These are phyloP conservation scores for Sporothrix variecibatus DNA, from an alignment of 2,329 filamentous ascomycete species.

Conservation along the genomic window DNA sequence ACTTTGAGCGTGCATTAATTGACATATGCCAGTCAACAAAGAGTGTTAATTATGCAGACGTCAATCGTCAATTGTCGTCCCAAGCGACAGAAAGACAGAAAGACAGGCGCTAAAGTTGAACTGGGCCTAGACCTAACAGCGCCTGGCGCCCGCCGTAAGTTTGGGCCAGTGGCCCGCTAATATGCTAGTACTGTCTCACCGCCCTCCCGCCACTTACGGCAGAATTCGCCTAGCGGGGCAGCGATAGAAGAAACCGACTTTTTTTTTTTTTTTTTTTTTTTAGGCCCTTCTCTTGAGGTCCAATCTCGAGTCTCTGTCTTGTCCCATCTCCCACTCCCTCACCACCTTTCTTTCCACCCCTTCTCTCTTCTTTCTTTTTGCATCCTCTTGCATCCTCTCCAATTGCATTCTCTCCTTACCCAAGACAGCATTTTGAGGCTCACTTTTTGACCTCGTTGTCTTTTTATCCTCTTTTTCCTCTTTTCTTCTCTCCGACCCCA, in stretches of 20 bases:
- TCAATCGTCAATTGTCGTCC: not conserved
- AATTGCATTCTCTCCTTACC: not conserved
- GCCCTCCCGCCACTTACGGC: conserved; percentile 21
- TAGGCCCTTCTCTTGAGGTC: not conserved
- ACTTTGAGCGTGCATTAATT: too few relatives aligned
- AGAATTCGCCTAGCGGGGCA: conserved; percentile 18
- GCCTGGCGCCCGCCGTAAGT: not conserved
- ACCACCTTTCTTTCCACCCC: not conserved
- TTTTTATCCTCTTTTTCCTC: not conserved
- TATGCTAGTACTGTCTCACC: not conserved
- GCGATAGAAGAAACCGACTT: not conserved
- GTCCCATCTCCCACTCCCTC: not conserved
- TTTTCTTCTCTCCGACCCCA: not conserved
- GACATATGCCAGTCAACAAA: not conserved
- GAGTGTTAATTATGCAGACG: not conserved
- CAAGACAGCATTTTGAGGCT: not conserved
- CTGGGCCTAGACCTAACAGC: conserved; percentile 7
- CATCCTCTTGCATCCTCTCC: not conserved
- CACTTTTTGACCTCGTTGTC: conserved; percentile 1
- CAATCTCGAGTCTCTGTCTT: not conserved
- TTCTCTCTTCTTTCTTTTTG: not conserved
- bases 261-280: conserved; percentile 24
- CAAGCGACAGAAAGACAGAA: not conserved
- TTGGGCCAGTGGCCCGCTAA: not conserved
- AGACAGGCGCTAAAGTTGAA: not conserved